Base-by-base conservation (phyloP, 805 yeast genomes). In the Debaryomyces maramus region DNA sequence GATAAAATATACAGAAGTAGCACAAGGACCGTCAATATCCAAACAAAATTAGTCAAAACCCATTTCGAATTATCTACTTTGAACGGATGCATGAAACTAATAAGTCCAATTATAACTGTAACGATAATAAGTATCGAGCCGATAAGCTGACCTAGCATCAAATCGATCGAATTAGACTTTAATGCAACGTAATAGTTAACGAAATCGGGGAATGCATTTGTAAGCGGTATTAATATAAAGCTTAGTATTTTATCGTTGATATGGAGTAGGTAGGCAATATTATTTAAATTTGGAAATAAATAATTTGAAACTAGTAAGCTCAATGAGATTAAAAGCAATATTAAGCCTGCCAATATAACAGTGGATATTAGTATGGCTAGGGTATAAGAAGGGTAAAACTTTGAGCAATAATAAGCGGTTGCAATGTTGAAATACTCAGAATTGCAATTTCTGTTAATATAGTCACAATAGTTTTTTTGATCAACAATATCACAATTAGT, bases 201-300 rank as follows among this genome's bases (percentile, higher is more conserved):
- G 16, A 68, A 49, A 45, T 68, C 74, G 8, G 71, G 71, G 9
- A 60, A 47, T 3, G 69, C 60, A 43, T 68, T 68, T 17, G 65
- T 50, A 8, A 65, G 45, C 1, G 74, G 74, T 4, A 68, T 55
- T 7, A 68, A 32, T 3, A 65, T 50, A 37, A 57, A 65, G 35
- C 67, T 57, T 28, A 68, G 44, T 28, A 65, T 48, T 39, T 61
- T 59, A 24, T 55, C 53, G 39, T 55, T 61, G 4, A 66, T 48
- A 1, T 52, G 41, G 3, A 63, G 40, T 2, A 40, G 34, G 1
- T 43, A 47, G 6, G 69, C 53, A 6, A 66, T 40, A 18, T 51
- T 50, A 30, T 63, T 58, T 5, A 67, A 50, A 27, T 63, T 58
- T 17, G 50, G 49, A 32, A 66, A 60, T 8, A 68, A 46, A 38